Evolutionary conservation across 1,284 basidiomycete species (phyloP), one percentile per base, ranked within the genome.

Genomic region (Porodaedalea pini): DNA sequence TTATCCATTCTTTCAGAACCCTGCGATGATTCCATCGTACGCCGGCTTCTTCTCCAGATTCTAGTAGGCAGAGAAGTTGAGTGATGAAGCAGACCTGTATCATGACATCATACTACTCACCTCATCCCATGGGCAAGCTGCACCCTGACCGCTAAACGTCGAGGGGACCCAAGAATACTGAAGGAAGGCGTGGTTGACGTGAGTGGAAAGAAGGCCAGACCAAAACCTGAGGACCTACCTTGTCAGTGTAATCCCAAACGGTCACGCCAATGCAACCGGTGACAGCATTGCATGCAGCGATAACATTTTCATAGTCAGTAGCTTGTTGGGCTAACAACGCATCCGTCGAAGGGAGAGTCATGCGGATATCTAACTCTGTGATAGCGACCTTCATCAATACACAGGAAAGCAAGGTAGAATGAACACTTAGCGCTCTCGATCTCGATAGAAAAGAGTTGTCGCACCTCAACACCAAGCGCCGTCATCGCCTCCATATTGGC

Each of bases 311-410:
- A 64, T 77, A 81, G 62, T 81, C 78, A 27, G 65, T 66, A 66
- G 75, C 72, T 69, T 83, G 81, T 61, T 80, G 77, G 39, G 67
- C 71, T 11, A 80, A 69, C 53, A 77, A 65, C 2, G 74, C 76
- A 1, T 68, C 64, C 0, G 79, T 81, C 15, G 70, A 72, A n/a
- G 80, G 80, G 27, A 79, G 71, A 25, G 72, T 71, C 71, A 82
- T 80, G 23, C 79, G 73, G 55, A 77, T 76, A 63, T 82, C 81
- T 23, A 83, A 71, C 66, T 82, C 81, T 0, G 80, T 82, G 62
- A 81, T 73, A 13, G 80, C 79, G 31, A 49, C 51, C 54, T 56
- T 5, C 10, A 15, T 13, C 10, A 11, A 19, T 23, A 11, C 11
- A 1, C 25, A 31, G 4, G 32, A 34, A 13, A 13, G 13, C 32